Evolutionary conservation across 257 asterid species (phyloP), one percentile per base, ranked within the genome.

Genomic region (Henckelia pumila): DNA sequence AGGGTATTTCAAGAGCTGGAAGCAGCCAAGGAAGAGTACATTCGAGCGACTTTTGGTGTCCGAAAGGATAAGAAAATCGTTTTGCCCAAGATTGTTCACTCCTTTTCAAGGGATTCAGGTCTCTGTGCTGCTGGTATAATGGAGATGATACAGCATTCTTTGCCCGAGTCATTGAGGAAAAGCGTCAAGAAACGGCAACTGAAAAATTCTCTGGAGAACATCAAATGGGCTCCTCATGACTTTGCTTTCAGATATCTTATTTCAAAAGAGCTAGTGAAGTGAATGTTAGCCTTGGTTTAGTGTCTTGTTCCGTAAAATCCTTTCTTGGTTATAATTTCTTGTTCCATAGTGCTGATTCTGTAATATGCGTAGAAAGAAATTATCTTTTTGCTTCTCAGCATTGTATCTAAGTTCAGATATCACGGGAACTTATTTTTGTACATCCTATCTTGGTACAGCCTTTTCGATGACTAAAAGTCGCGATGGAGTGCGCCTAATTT

Each of bases 191-290:
- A 81, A 67, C 80, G 70, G 59, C 84, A 78, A 61, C 66, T 56
- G 7, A 84, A 76, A 7, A 86, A 83, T 71, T 76, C 80, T 5
- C 83, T 74, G 40, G 81, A 79, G 74, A 76, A 40, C 72, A 73
- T 85, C 24, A 88, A 83, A 56, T 85, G 89, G 89, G 58, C 76
- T 68, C 76, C 89, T 1, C 89, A 85, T 64, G 79, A 79, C 71
- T 83, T 83, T 57, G 66, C 81, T 50, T 85, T 85, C 77, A 76
- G 92, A 47, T 85, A 81, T 71, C 87, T 85, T 17, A 76, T 85
- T 52, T 52, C 72, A 72, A 85, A 81, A 82, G 92, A 85, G 29
- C 77, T 83, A 57, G 62, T 47, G 20, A 47, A 47, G 8, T 47
- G 55, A 47, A 47, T 44, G 53, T 47, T 47, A 16, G 3, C 53